These are phyloP conservation scores for Phialocephala subalpina DNA, from an alignment of 2,329 filamentous ascomycete species.

Conservation along the genomic window DNA sequence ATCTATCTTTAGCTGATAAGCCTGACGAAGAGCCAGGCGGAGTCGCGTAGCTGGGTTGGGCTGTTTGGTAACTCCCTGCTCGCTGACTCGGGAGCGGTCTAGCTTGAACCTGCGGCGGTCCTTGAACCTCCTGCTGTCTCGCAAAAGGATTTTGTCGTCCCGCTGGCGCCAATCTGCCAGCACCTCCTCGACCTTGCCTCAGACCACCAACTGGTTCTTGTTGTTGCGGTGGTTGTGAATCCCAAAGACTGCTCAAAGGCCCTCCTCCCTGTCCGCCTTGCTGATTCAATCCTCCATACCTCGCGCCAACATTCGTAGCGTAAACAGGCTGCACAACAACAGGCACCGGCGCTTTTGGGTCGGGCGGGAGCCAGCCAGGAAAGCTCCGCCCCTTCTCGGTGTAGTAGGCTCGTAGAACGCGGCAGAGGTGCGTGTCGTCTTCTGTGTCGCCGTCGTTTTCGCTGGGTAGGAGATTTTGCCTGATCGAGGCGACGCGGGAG, in stretches of 20 bases:
- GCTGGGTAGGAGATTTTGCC: conserved; percentile 73
- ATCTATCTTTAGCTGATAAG: conserved; percentile 73
- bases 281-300: conserved; percentile 57
- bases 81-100: conserved; percentile 77
- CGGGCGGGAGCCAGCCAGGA: conserved; percentile 87
- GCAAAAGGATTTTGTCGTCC: conserved; percentile 40
- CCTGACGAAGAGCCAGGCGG: conserved; percentile 26
- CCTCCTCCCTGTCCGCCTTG: conserved; percentile 48
- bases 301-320: conserved; percentile 58
- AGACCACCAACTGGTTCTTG: conserved; percentile 52
- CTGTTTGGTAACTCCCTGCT: conserved; percentile 76
- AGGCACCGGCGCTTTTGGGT: conserved; percentile 74
- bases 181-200: conserved; percentile 50
- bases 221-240: conserved; percentile 46
- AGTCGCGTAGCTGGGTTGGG: conserved; percentile 37
- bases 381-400: conserved; percentile 83
- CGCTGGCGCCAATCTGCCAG: conserved; percentile 38
- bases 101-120: conserved; percentile 46
- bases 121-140: conserved; percentile 24
- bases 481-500: conserved; percentile 67
- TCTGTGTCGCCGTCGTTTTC: conserved; percentile 77
- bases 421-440: conserved; percentile 94
- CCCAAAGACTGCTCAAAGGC: conserved; percentile 65
- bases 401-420: conserved; percentile 93
- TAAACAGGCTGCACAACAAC: conserved; percentile 57